Percentiles rank a stretch among this genome's conserved stretches.
These are phyloP conservation scores for Globisporangium acanthophoron DNA, from an alignment of 352 stramenopile genomes.

Conservation along the genomic window DNA sequence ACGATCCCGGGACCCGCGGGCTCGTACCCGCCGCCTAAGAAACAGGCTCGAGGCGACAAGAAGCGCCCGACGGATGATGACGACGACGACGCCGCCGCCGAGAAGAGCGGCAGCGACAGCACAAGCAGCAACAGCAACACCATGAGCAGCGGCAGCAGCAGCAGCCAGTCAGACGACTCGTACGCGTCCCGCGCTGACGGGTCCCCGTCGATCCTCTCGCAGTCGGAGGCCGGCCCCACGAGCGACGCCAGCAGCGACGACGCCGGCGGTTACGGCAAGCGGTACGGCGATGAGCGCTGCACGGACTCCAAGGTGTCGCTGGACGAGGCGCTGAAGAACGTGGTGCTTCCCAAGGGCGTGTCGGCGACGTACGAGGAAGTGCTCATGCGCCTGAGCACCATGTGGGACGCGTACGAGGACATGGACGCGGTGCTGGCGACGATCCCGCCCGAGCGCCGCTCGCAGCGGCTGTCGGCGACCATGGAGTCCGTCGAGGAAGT, in stretches of 20 bases:
- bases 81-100: not conserved
- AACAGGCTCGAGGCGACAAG: not conserved
- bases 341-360: constrained; percentile 52
- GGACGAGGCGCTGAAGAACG: constrained; percentile 73
- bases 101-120: constrained; percentile 6
- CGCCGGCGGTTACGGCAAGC: constrained; percentile 21
- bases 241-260: constrained; percentile 23
- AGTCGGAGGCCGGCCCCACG: constrained; percentile 27
- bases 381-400: constrained; percentile 63
- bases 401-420: constrained; percentile 72
- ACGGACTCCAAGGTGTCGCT: constrained; percentile 62
- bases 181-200: constrained; percentile 34
- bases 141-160: constrained; percentile 6
- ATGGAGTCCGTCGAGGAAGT: constrained; percentile 17
- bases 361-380: constrained; percentile 70
- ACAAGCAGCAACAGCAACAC: constrained; percentile 9
- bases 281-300: constrained; percentile 60
- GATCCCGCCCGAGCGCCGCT: constrained; percentile 39
- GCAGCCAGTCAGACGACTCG: constrained; percentile 49
- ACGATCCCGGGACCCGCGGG: constrained; percentile 17
- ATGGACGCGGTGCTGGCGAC: constrained; percentile 47
- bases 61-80: not conserved
- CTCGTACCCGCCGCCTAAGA: not conserved
- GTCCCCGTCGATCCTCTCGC: constrained; percentile 29
- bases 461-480: constrained; percentile 32